Percentiles rank a stretch among this genome's conserved stretches.
phyloP scores from a whole-genome alignment of 2,329 filamentous ascomycete species.

The Alternaria conjuncta region DNA sequence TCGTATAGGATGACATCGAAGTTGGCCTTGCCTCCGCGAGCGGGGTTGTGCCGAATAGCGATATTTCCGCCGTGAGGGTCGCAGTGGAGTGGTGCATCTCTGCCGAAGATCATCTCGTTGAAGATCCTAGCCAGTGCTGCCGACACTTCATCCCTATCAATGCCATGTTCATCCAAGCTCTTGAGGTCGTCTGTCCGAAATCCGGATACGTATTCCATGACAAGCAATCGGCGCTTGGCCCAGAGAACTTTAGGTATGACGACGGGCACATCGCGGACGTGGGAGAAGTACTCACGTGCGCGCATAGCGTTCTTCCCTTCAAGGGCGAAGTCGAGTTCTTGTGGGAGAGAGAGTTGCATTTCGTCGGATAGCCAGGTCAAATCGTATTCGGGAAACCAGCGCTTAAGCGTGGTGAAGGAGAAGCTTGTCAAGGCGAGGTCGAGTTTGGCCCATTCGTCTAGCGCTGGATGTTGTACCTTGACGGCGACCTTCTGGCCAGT shows the following conservation, averaged over 20 bases:
- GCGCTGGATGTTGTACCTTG: constrained; percentile 90
- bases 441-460: constrained; percentile 88
- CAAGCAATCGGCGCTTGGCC: constrained; percentile 86
- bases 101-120: constrained; percentile 99
- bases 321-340: constrained; percentile 86
- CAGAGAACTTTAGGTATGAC: constrained; percentile 89
- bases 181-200: constrained; percentile 86
- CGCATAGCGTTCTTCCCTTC: constrained; percentile 85
- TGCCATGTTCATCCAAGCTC: constrained; percentile 83
- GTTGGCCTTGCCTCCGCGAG: constrained; percentile 67
- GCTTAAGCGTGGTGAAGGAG: constrained; percentile 87
- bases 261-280: constrained; percentile 76
- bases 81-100: constrained; percentile 87
- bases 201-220: constrained; percentile 93
- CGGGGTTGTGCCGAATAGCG: constrained; percentile 79
- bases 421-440: constrained; percentile 87
- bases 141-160: constrained; percentile 94
- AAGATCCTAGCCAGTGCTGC: constrained; percentile 90
- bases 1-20: constrained; percentile 98
- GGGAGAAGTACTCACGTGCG: constrained; percentile 80
- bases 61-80: constrained; percentile 97
- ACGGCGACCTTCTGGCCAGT: constrained; percentile 89
- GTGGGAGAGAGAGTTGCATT: constrained; percentile 88
- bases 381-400: constrained; percentile 97
- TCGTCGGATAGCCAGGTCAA: constrained; percentile 93